A percentile compares a stretch with the other conserved stretches of the same genome.
Conservation (phyloP, 768 basidiomycete genomes). For the Gloeophyllum trabeum region DNA sequence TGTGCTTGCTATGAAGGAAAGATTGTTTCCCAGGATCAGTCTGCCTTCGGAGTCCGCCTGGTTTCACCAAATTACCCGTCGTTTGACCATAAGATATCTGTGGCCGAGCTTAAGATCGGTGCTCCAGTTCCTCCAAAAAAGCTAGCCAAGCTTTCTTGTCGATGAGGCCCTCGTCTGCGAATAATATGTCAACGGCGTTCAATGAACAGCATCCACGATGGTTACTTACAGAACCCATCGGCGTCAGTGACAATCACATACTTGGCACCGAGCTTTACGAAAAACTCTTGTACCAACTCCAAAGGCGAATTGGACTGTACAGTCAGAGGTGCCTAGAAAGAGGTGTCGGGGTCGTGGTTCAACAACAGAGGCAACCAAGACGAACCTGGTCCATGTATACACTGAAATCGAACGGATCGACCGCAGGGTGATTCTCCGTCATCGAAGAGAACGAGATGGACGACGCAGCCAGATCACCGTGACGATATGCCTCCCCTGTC, state of each 20-base stretch:
- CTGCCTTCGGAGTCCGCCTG: too few species aligned
- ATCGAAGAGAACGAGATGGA: slow-evolving; percentile 59
- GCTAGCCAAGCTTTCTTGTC: slow-evolving; percentile 93
- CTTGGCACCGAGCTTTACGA: slow-evolving; percentile 86
- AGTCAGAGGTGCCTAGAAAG: slow-evolving; percentile 68
- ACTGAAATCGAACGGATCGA: slow-evolving; percentile 70
- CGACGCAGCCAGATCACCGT: slow-evolving; percentile 32
- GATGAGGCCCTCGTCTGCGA: slow-evolving; percentile 85
- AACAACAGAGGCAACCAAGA: slow-evolving; percentile 1
- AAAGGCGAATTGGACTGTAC: slow-evolving; percentile 79
- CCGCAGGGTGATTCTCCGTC: slow-evolving; percentile 24
- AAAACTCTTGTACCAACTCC: slow-evolving; percentile 88
- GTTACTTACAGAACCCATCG: slow-evolving; percentile 64
- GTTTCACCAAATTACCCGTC: too few species aligned
- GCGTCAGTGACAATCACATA: slow-evolving; percentile 80
- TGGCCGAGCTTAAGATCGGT: too few species aligned
- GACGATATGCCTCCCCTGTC: slow-evolving; percentile 24
- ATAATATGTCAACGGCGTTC: background rate
- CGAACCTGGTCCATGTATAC: slow-evolving; percentile 82
- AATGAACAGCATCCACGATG: background rate
- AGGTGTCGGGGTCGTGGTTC: background rate
- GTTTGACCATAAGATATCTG: too few species aligned
- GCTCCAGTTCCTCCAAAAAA: slow-evolving; percentile 70
- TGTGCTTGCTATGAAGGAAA: too few species aligned
- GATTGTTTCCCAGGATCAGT: too few species aligned